A percentile compares a stretch with the other conserved stretches of the same genome.
phyloP scores from a whole-genome alignment of 306 rosid genomes.

The Parietaria judaica region DNA sequence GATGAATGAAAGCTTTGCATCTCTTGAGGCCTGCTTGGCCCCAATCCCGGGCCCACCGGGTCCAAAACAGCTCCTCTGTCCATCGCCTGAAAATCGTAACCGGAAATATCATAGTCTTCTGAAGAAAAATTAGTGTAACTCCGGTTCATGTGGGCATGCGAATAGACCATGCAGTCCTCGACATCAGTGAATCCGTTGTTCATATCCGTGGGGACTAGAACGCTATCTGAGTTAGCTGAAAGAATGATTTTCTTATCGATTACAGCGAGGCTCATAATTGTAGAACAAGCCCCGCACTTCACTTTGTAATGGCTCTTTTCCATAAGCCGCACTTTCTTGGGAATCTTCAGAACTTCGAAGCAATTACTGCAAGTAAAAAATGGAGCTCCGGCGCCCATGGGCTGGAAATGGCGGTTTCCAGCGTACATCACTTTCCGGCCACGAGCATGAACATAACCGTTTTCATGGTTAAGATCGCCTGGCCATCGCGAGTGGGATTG shows the following conservation, averaged over 20 bases:
- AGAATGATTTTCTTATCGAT: slow-evolving; percentile 51
- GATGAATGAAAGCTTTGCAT: slow-evolving; percentile 65
- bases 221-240: slow-evolving; percentile 37
- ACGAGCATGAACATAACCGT: slow-evolving; percentile 29
- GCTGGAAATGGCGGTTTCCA: slow-evolving; percentile 42
- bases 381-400: slow-evolving; percentile 88
- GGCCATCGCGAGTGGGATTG: slow-evolving; percentile 56
- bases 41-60: slow-evolving; percentile 34
- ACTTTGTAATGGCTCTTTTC: slow-evolving; percentile 52
- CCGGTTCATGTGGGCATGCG: slow-evolving; percentile 33
- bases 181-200: slow-evolving; percentile 32
- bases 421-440: slow-evolving; percentile 47
- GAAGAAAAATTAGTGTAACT: slow-evolving; percentile 62
- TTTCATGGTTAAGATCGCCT: slow-evolving; percentile 43
- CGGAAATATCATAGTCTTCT: slow-evolving; percentile 73
- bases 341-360: slow-evolving; percentile 76
- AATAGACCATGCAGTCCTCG: slow-evolving; percentile 26
- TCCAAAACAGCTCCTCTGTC: slow-evolving; percentile 57
- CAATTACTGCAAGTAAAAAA: slow-evolving; percentile 75
- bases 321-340: slow-evolving; percentile 43
- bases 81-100: slow-evolving; percentile 71
- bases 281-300: slow-evolving; percentile 75
- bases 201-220: slow-evolving; percentile 23
- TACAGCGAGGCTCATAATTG: slow-evolving; percentile 44
- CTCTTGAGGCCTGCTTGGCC: slow-evolving; percentile 55